phyloP scores from a whole-genome alignment of 2,329 filamentous ascomycete genomes.

The Botryotinia calthae region DNA sequence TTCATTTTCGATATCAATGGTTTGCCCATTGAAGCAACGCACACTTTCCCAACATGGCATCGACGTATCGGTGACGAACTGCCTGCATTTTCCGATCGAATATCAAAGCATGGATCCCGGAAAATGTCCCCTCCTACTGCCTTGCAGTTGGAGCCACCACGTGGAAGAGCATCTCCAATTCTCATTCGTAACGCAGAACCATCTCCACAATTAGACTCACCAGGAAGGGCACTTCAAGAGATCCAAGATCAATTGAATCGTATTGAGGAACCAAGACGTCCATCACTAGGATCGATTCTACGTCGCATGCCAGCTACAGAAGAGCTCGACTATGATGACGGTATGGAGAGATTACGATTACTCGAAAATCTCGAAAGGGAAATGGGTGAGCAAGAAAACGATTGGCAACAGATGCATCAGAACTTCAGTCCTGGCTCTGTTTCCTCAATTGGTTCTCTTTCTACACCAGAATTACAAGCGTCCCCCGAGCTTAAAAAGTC shows the following conservation, averaged over 20 bases:
- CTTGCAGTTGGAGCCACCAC: conserved; percentile 47
- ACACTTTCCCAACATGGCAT: conserved; percentile 45
- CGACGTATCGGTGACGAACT: conserved; percentile 57
- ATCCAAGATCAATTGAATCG: conserved; percentile 38
- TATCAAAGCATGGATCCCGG: conserved; percentile 45
- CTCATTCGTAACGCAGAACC: conserved; percentile 42
- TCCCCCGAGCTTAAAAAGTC: conserved; percentile 31
- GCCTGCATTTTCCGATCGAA: conserved; percentile 57
- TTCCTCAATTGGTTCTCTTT: conserved; percentile 31
- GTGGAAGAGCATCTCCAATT: conserved; percentile 43
- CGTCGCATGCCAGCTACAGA: conserved; percentile 28
- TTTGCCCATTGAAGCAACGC: conserved; percentile 3
- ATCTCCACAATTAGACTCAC: conserved; percentile 34
- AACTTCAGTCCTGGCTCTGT: conserved; percentile 44
- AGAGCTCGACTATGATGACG: conserved; percentile 14
- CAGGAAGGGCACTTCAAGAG: conserved; percentile 33
- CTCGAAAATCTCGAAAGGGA: conserved; percentile 60
- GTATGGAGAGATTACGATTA: conserved; percentile 38
- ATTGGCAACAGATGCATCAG: conserved; percentile 58
- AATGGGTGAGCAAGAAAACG: conserved; percentile 58
- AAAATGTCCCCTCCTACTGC: conserved; percentile 57
- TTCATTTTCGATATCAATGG: conserved; percentile 35
- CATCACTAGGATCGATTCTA: conserved; percentile 34
- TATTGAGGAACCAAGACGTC: conserved; percentile 35
- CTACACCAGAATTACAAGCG: conserved; percentile 28